These are phyloP conservation scores for Alnus rubra DNA, from an alignment of 306 rosid genomes.

Conservation along the genomic window DNA sequence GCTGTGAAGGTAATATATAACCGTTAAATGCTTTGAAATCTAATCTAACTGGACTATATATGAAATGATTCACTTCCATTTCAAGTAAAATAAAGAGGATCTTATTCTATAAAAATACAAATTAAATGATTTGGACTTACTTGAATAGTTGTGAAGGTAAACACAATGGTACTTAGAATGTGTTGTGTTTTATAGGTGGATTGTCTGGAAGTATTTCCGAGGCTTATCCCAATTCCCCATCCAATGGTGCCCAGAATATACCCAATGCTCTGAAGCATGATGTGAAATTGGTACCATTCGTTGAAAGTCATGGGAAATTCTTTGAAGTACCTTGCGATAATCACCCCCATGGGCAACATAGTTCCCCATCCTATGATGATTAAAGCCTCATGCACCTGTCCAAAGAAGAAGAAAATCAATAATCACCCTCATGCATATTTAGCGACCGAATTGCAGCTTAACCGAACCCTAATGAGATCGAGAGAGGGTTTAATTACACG, in stretches of 20 bases:
- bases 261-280: constrained; percentile 45
- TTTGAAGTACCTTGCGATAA: constrained; percentile 50
- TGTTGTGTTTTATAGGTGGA: constrained; percentile 28
- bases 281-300: constrained; percentile 45
- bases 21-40: no score
- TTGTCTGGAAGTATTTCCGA: constrained; percentile 29
- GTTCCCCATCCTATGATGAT: constrained; percentile 61
- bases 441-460: no score
- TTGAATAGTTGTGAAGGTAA: constrained; percentile 47
- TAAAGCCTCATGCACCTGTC: constrained; percentile 38
- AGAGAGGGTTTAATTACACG: no score
- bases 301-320: constrained; percentile 35
- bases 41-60: no score
- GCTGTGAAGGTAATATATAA: no score
- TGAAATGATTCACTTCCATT: no score
- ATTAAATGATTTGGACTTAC: constrained; percentile 25
- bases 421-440: no score
- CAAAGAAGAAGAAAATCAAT: constrained; percentile 12
- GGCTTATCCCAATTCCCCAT: constrained; percentile 43
- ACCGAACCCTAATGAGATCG: no score
- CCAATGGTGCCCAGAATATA: constrained; percentile 50
- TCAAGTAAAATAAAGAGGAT: no score
- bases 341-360: constrained; percentile 52
- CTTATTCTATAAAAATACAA: no score
- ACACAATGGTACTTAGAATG: constrained; percentile 39